These are phyloP conservation scores for Suillus hirtellus DNA, from an alignment of 768 basidiomycete species.

Conservation along the genomic window DNA sequence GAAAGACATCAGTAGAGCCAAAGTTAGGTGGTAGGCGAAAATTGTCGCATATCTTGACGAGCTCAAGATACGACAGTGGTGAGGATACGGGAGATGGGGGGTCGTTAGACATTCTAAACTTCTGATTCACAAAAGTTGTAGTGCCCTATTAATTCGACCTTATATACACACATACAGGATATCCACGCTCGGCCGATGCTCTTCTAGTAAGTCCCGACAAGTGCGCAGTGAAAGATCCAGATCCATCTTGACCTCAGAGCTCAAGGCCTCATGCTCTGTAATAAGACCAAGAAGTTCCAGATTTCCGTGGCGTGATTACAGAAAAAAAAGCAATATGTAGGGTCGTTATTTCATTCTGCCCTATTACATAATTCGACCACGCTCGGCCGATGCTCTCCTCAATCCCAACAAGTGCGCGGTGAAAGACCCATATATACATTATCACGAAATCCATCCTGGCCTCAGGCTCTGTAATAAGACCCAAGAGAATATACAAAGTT, in stretches of 20 bases:
- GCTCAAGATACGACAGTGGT: slow-evolving; percentile 51
- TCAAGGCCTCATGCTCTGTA: not conserved
- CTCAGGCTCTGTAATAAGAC: slow-evolving; percentile 1
- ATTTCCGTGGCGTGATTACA: slow-evolving; percentile 4
- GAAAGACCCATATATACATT: not conserved
- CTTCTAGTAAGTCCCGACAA: not conserved
- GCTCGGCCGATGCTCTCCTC: not conserved
- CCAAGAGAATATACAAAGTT: slow-evolving; percentile 7
- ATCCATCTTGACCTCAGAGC: not conserved
- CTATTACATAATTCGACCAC: no score
- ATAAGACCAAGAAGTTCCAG: slow-evolving; percentile 8
- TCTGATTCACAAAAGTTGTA: no score
- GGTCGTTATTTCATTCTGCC: no score
- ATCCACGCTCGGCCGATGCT: not conserved
- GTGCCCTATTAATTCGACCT: no score
- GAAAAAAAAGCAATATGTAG: not conserved
- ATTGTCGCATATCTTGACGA: slow-evolving; percentile 76
- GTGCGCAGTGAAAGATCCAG: not conserved
- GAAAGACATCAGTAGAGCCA: slow-evolving; percentile 23
- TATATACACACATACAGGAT: no score
- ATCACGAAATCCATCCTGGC: slow-evolving; percentile 6
- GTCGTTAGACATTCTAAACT: slow-evolving; percentile 2
- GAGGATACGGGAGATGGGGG: slow-evolving; percentile 5
- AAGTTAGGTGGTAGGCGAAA: slow-evolving; percentile 41
- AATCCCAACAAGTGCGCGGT: not conserved